phyloP scores from a whole-genome alignment of 169 alveolate species.

The Sarcocystis neurona region DNA sequence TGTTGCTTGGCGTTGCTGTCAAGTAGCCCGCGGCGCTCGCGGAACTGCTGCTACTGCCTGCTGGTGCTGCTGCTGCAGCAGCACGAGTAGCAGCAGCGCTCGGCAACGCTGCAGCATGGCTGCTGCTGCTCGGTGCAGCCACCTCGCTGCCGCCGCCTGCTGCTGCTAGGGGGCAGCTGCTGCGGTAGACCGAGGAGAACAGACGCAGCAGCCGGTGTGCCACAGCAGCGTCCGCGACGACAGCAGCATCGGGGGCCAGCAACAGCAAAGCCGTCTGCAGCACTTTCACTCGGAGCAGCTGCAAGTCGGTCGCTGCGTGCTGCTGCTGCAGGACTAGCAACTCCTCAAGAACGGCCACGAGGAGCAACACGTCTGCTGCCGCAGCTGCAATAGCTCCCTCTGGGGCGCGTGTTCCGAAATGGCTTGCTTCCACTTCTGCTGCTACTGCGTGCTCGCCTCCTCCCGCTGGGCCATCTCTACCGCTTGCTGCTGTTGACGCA shows the following conservation, averaged over 20 bases:
- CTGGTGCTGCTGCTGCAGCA: neutral
- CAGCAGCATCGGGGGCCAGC: constrained; percentile 19
- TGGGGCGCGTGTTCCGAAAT: no score
- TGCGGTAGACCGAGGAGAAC: constrained; percentile 1
- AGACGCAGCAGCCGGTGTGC: constrained; percentile 8
- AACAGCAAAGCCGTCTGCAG: constrained; percentile 19
- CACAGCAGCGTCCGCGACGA: constrained; percentile 9
- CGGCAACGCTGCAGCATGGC: neutral
- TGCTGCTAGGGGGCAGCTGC: neutral
- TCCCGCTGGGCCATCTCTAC: no score
- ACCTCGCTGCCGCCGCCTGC: neutral
- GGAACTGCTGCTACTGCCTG: neutral
- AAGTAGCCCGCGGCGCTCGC: neutral
- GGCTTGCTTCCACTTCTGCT: no score
- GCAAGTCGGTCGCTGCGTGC: neutral
- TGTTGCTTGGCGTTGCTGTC: neutral
- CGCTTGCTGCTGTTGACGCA: no score
- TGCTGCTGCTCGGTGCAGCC: neutral
- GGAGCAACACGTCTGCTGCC: neutral
- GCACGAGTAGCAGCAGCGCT: neutral
- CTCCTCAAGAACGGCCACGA: neutral
- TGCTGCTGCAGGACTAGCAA: neutral
- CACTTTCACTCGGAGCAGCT: neutral
- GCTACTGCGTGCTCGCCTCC: no score
- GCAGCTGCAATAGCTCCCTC: neutral